Base-by-base conservation (phyloP, 2,329 filamentous ascomycete species). In the Myriosclerotinia duriaeana region DNA sequence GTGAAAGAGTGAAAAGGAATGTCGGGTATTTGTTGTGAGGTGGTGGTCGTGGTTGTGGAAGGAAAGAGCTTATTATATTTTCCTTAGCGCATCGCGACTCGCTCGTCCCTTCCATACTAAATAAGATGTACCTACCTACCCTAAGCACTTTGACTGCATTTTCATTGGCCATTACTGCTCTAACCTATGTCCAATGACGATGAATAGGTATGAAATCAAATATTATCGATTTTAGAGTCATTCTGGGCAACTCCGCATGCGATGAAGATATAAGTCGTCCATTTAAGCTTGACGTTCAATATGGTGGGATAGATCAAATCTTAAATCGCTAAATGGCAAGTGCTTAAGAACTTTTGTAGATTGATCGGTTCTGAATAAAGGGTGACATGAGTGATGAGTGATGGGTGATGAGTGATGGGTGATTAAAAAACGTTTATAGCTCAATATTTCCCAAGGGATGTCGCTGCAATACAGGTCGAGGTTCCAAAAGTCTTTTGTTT, bases 241-340 rank as follows among this genome's bases (percentile, higher is more conserved):
- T 20, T 6, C 14, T 17, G 30, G n/a, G 14, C 26, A 17, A n/a
- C 42, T 17, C 17, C 20, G 17, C 17, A 60, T 48, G 56, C 48
- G 30, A 38, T 36, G 42, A 34, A 36, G 55, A 59, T n/a, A 26
- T 30, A n/a, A 46, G 17, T 46, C 6, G 20, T 38, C 34, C 30
- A 38, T 20, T 36, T 17, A 26, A 22, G 7, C 30, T 30, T 60
- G 11, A 38, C 22, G 15, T 38, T 44, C 58, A 60, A 48, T 17
- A 36, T 36, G 20, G 50, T 48, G 48, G 42, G 26, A 48, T 48
- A 14, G 40, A 22, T 36, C n/a, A 15, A 14, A 17, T 46, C 34
- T n/a, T 15, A 46, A 15, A 60, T 60, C 7, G 42, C 42, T 46
- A 22, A 38, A 17, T 50, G 40, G 58, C 58, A 50, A 50, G 58